Conservation (phyloP, 306 rosid genomes). For the Inga leiocalycina region DNA sequence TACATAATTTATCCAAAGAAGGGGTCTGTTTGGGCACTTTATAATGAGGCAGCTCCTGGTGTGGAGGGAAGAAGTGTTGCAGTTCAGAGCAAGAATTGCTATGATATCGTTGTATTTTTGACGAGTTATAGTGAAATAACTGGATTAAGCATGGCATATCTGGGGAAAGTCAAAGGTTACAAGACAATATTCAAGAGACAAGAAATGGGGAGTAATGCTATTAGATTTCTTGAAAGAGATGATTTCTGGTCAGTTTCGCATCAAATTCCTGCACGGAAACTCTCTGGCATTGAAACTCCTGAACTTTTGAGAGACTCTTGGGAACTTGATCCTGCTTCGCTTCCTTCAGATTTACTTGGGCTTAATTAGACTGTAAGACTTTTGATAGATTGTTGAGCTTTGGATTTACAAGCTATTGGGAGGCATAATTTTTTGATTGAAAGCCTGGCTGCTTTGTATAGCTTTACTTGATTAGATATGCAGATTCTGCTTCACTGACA, state of each 20-base stretch:
- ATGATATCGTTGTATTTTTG: constrained; percentile 70
- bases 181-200: constrained; percentile 81
- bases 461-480: constrained; percentile 24
- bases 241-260: constrained; percentile 67
- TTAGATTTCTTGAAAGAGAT: constrained; percentile 63
- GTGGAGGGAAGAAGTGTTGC: constrained; percentile 43
- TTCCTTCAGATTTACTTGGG: constrained; percentile 73
- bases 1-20: constrained; percentile 84
- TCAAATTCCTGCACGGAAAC: constrained; percentile 84
- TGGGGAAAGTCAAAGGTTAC: constrained; percentile 87
- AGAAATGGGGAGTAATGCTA: constrained; percentile 69
- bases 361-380: constrained; percentile 39
- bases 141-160: constrained; percentile 85
- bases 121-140: constrained; percentile 71
- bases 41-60: constrained; percentile 49
- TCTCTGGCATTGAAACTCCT: constrained; percentile 59
- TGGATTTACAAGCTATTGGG: constrained; percentile 48
- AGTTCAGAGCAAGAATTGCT: constrained; percentile 45
- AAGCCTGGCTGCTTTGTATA: constrained; percentile 33
- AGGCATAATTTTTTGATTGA: constrained; percentile 11
- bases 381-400: constrained; percentile 58
- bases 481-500: constrained; percentile 19
- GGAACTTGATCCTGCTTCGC: constrained; percentile 99
- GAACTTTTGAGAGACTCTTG: constrained; percentile 68
- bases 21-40: constrained; percentile 92